Base-by-base conservation (phyloP, 768 basidiomycete genomes). In the Macrolepiota albuminosa region DNA sequence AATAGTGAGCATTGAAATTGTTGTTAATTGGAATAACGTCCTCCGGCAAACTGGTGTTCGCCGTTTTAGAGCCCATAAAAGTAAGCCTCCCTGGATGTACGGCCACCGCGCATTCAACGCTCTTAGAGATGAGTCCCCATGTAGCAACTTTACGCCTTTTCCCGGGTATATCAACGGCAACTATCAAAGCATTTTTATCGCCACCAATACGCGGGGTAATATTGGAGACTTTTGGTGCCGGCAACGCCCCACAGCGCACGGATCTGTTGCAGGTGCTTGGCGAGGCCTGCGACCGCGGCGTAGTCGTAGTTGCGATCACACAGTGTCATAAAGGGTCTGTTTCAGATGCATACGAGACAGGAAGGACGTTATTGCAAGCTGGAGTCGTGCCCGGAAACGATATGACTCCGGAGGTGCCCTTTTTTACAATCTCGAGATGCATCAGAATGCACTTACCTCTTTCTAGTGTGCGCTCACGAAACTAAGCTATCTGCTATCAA, bases 311-410 rank as follows among this genome's bases (percentile, higher is more conserved):
- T 42, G 92, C 94, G 11, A 94, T 97, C 53, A 87, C 93, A 0
- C 95, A 98, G 67, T 97, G 95, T 68, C 69, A 85, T 16, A 93
- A 88, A 70, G 95, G 95, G 8, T 81, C 88, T 4, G 95, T 98
- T 9, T 89, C 88, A 9, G 86, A 89, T 66, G 85, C 87, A 16
- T 95, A 95, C 65, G 86, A 90, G 73, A 88, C 89, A 13, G 92
- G 90, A 4, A 77, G 87, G 64, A 81, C 82, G 3, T 76, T 95
- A 24, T 75, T 85, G 37, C 79, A 84, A 50, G 81, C 76, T n/a
- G 93, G 94, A 0, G 87, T 95, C 21, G 82, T 95, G 13, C 81
- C 91, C 0, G 94, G 94, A 6, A 85, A 84, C 31, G 95, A 97
- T 71, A 95, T 96, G 94, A 97, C 95, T 1, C 91, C 93, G n/a